Percentiles rank a stretch among this genome's conserved stretches.
Conservation (phyloP, 306 rosid genomes). For the Arachis stenosperma region DNA sequence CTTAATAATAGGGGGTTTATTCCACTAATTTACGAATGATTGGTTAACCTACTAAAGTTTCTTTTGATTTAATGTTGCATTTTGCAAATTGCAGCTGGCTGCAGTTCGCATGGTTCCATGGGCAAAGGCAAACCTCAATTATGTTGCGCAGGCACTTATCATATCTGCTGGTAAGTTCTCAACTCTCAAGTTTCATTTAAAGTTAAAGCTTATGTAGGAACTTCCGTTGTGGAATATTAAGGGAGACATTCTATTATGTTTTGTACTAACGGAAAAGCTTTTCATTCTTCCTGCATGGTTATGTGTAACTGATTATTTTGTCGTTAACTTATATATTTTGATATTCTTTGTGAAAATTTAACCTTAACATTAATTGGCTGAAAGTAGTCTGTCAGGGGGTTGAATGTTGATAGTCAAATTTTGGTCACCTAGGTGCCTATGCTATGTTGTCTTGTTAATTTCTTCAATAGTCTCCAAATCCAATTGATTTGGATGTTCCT, state of each 20-base stretch:
- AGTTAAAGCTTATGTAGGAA: conserved; percentile 4
- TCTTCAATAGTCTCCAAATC: conserved; percentile 12
- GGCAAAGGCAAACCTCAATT: conserved; percentile 94
- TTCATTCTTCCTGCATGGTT: not conserved
- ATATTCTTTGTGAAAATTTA: not conserved
- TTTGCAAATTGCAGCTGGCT: conserved; percentile 54
- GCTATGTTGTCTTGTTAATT: conserved; percentile 2
- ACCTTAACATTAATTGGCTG: not conserved
- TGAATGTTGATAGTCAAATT: not conserved
- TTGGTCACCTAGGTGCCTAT: not conserved
- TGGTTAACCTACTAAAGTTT: not conserved
- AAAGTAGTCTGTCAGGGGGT: not conserved
- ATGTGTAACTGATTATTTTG: conserved; percentile 11
- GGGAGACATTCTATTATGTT: conserved; percentile 6
- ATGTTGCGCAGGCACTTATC: conserved; percentile 92
- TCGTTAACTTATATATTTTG: not conserved
- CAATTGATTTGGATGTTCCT: not conserved
- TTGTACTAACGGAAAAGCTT: not conserved
- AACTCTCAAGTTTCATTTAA: conserved; percentile 1
- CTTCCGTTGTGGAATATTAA: not conserved
- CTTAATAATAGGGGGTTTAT: not conserved
- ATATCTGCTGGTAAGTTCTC: conserved; percentile 75
- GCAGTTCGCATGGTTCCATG: conserved; percentile 89
- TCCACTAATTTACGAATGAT: conserved; percentile 22
- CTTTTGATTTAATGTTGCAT: conserved; percentile 1